Percentiles rank a stretch among this genome's conserved stretches.
These are phyloP conservation scores for Parachaetomium inaequale DNA, from an alignment of 495 filamentous ascomycete genomes.

Conservation along the genomic window DNA sequence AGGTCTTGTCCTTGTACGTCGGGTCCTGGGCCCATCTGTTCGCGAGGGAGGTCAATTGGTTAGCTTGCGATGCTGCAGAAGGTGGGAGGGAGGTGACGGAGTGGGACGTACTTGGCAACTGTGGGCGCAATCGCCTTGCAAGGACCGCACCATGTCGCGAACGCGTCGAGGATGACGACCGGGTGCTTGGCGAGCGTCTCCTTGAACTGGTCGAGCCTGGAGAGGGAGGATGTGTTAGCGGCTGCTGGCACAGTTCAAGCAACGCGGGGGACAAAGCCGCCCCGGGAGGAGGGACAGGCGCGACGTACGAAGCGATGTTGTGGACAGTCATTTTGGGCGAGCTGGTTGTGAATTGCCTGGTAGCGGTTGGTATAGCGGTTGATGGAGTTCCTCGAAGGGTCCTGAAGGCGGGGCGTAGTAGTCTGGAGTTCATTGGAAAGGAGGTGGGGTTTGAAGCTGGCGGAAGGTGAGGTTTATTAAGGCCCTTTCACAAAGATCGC, in stretches of 20 bases:
- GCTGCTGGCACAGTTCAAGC: constrained; percentile 14
- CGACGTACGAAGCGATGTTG: constrained; percentile 39
- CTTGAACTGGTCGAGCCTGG: constrained; percentile 63
- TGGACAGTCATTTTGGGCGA: constrained; percentile 46
- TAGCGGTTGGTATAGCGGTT: constrained; percentile 7
- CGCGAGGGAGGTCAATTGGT: background rate
- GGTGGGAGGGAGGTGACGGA: background rate
- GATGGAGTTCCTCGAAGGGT: constrained; percentile 17
- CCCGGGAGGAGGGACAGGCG: constrained; percentile 4
- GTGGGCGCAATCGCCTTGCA: constrained; percentile 85
- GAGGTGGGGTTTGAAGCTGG: background rate
- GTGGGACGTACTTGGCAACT: constrained; percentile 50
- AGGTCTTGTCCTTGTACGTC: constrained; percentile 44
- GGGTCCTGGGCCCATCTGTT: constrained; percentile 53
- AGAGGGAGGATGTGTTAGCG: constrained; percentile 3
- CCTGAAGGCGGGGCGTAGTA: constrained; percentile 20
- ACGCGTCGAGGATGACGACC: constrained; percentile 78
- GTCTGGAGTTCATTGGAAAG: constrained; percentile 29
- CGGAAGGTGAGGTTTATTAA: constrained; percentile 12
- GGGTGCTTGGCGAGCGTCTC: constrained; percentile 50
- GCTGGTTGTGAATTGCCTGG: constrained; percentile 41
- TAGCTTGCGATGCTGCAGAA: background rate
- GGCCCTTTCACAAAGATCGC: background rate
- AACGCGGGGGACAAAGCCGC: background rate
- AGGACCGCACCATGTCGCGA: constrained; percentile 90